phyloP scores from a whole-genome alignment of 441 rosid genomes.

The Codiaeum variegatum region DNA sequence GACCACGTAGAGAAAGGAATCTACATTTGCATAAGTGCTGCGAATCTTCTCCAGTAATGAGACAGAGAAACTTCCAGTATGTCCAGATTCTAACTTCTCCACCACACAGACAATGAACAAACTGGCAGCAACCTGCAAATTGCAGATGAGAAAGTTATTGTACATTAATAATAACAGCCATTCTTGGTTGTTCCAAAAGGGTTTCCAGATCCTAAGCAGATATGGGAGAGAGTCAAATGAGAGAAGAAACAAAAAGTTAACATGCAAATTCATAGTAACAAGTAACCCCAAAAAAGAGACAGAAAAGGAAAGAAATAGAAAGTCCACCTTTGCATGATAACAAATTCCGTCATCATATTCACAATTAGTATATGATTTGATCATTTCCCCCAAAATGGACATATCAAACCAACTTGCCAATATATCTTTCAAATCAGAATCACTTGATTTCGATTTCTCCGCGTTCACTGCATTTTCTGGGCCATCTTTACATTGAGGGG shows the following conservation, averaged over 20 bases:
- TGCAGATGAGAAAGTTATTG: constrained; percentile 19
- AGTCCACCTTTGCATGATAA: constrained; percentile 51
- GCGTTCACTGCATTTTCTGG: constrained; percentile 25
- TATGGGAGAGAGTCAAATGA: not conserved
- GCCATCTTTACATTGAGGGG: constrained; percentile 32
- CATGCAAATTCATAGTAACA: not conserved
- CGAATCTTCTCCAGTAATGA: constrained; percentile 60
- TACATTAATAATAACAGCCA: not conserved
- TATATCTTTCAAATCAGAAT: constrained; percentile 40
- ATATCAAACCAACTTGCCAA: constrained; percentile 61
- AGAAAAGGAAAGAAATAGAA: constrained; percentile 5
- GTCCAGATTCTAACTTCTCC: constrained; percentile 53
- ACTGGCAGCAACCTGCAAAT: constrained; percentile 66
- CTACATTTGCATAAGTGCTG: constrained; percentile 48
- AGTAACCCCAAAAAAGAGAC: not conserved
- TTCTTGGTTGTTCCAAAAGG: not conserved
- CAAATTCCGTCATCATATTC: constrained; percentile 49
- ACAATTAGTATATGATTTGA: constrained; percentile 55
- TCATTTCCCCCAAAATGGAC: constrained; percentile 49
- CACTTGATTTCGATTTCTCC: constrained; percentile 34
- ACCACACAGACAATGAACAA: constrained; percentile 64
- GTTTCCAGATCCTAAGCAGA: not conserved
- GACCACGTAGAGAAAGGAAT: constrained; percentile 22
- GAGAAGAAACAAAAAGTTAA: not conserved
- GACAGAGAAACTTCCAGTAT: constrained; percentile 62